A percentile compares a stretch with the other conserved stretches of the same genome.
These are phyloP conservation scores for Phaeotremella fagi DNA, from an alignment of 768 basidiomycete genomes.

Conservation along the genomic window DNA sequence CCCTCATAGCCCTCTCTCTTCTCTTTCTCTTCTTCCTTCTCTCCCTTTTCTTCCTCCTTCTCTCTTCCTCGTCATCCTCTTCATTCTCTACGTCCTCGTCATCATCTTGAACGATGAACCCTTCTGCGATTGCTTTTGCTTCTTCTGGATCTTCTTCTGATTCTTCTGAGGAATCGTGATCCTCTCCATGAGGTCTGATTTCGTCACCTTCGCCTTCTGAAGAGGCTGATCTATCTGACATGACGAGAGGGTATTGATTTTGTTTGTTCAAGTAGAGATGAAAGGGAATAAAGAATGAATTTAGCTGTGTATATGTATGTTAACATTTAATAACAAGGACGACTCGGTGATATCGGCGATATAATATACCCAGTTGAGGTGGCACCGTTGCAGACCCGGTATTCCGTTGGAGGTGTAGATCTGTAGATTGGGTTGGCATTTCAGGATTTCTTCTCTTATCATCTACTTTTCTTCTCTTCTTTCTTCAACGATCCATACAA, in stretches of 20 bases:
- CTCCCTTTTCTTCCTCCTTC: conserved; percentile 50
- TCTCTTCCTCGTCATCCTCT: conserved; percentile 54
- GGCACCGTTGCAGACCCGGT: no score
- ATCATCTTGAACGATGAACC: conserved; percentile 88
- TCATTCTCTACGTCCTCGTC: conserved; percentile 55
- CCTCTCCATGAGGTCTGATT: conserved; percentile 44
- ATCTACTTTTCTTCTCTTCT: background rate
- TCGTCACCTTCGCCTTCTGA: conserved; percentile 45
- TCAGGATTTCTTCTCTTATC: background rate
- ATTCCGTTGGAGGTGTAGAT: background rate
- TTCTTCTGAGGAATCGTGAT: conserved; percentile 46
- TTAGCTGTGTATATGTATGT: no score
- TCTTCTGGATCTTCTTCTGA: conserved; percentile 89
- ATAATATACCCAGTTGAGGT: background rate
- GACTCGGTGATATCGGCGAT: background rate
- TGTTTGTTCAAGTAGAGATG: no score
- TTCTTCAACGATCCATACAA: background rate
- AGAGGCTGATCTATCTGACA: conserved; percentile 35
- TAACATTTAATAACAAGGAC: no score
- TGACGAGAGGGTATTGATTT: conserved; percentile 1
- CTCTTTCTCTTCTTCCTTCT: conserved; percentile 57
- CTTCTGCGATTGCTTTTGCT: conserved; percentile 69
- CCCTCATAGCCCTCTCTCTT: conserved; percentile 51
- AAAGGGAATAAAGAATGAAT: no score
- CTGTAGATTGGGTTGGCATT: no score